These are phyloP conservation scores for Angomonas deanei DNA, from an alignment of 208 protist species.

Conservation along the genomic window DNA sequence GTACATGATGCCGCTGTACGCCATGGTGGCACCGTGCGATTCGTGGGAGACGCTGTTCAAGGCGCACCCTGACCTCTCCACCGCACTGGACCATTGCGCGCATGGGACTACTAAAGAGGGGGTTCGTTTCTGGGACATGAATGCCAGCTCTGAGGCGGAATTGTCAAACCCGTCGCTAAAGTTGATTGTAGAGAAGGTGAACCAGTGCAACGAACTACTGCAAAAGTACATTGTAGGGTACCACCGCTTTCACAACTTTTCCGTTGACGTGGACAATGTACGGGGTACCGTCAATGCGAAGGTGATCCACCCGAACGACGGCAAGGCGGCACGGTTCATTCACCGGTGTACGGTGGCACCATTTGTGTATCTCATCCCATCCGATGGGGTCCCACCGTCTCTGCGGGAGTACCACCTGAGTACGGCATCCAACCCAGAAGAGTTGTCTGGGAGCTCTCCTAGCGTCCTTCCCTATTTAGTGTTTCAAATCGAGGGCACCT, in stretches of 20 bases:
- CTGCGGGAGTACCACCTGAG: slow-evolving; percentile 18
- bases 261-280: slow-evolving; percentile 44
- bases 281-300: slow-evolving; percentile 29
- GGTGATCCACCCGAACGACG: slow-evolving; percentile 43
- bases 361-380: slow-evolving; percentile 53
- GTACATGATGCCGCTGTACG: slow-evolving; percentile 78
- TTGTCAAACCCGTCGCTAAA: background rate
- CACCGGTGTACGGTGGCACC: slow-evolving; percentile 60
- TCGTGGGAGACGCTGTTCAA: slow-evolving; percentile 35
- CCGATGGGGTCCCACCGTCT: background rate
- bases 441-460: background rate
- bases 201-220: slow-evolving; percentile 44
- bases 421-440: background rate
- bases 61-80: slow-evolving; percentile 19
- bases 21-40: slow-evolving; percentile 53
- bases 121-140: background rate
- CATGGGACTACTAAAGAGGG: background rate
- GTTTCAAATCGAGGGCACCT: slow-evolving; percentile 80
- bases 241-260: slow-evolving; percentile 87
- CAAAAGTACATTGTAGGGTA: slow-evolving; percentile 37
- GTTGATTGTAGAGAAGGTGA: slow-evolving; percentile 9
- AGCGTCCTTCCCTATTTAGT: slow-evolving; percentile 50
- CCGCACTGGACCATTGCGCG: background rate
- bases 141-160: background rate
- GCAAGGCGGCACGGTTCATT: slow-evolving; percentile 63